These are phyloP conservation scores for Termitomyces sp. DNA, from an alignment of 768 basidiomycete genomes.

Conservation along the genomic window DNA sequence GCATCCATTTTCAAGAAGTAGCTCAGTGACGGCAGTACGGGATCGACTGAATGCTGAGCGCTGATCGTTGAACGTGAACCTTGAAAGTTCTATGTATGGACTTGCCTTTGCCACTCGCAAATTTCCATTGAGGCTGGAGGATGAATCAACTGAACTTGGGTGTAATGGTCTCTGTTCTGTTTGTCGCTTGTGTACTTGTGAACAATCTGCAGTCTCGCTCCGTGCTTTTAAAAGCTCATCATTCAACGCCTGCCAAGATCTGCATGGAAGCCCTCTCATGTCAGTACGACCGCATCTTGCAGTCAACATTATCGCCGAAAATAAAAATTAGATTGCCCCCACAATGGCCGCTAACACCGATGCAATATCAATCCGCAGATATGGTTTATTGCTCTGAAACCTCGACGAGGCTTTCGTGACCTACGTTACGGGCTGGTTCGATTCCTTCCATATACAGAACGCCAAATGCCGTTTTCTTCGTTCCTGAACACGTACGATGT, in stretches of 20 bases:
- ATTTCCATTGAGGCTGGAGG: neutral
- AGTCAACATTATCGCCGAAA: neutral
- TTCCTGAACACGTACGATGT: neutral
- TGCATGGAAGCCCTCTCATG: neutral
- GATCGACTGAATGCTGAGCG: too few species aligned
- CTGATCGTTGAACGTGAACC: too few species aligned
- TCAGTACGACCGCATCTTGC: neutral
- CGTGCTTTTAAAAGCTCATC: too few species aligned
- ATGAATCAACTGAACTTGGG: neutral
- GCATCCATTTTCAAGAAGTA: too few species aligned
- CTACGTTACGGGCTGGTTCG: too few species aligned
- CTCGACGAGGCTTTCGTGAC: neutral
- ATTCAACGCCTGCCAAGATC: neutral
- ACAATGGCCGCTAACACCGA: neutral
- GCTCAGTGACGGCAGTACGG: too few species aligned
- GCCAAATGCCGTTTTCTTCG: neutral
- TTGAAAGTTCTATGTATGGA: too few species aligned
- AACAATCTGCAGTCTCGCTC: too few species aligned
- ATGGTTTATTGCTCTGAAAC: neutral
- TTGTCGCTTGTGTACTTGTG: neutral
- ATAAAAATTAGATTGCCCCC: neutral
- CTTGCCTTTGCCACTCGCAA: too few species aligned
- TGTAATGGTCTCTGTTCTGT: neutral
- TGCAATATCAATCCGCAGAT: neutral
- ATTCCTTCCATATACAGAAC: too few species aligned